phyloP scores from a whole-genome alignment of 306 rosid species.

The Trifolium dubium region DNA sequence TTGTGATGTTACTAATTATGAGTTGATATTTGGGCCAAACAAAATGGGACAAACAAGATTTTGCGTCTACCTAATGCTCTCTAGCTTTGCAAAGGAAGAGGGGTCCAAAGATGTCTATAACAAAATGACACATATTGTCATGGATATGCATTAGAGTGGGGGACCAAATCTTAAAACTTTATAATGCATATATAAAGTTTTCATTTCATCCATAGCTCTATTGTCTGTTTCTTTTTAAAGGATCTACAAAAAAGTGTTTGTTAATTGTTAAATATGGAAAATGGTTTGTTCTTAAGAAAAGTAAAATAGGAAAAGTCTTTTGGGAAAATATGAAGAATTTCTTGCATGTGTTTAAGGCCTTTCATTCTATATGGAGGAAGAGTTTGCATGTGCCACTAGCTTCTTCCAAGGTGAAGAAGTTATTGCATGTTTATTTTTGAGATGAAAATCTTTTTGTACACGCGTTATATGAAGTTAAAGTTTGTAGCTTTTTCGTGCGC shows the following conservation, averaged over 20 bases:
- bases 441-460: too few species aligned
- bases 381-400: not conserved
- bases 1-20: slow-evolving; percentile 24
- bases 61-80: slow-evolving; percentile 37
- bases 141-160: slow-evolving; percentile 31
- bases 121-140: slow-evolving; percentile 46
- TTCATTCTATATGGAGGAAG: not conserved
- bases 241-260: slow-evolving; percentile 18
- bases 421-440: not conserved
- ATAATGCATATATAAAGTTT: slow-evolving; percentile 1
- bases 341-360: not conserved
- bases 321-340: not conserved
- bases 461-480: too few species aligned
- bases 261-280: slow-evolving; percentile 20
- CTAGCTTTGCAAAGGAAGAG: slow-evolving; percentile 41
- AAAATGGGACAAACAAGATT: slow-evolving; percentile 44
- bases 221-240: slow-evolving; percentile 25
- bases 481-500: not conserved
- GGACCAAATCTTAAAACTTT: slow-evolving; percentile 45
- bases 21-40: slow-evolving; percentile 41
- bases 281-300: slow-evolving; percentile 4
- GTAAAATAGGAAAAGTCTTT: not conserved
- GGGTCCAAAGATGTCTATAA: slow-evolving; percentile 44
- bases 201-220: slow-evolving; percentile 6
- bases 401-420: not conserved